Conservation (phyloP, 2,329 filamentous ascomycete species). For the Aspergillus fumigatiaffinis region DNA sequence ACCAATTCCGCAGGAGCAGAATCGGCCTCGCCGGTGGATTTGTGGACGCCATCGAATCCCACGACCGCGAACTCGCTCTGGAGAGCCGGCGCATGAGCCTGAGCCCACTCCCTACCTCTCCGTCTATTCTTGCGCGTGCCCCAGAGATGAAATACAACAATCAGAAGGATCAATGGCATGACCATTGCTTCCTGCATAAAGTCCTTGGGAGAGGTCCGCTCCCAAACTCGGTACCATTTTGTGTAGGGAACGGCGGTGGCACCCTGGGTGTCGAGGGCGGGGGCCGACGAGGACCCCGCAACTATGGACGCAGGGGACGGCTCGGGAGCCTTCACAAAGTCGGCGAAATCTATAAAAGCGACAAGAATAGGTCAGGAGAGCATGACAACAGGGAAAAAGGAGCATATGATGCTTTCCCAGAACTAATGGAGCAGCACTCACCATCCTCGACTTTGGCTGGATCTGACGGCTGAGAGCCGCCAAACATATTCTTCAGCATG, state of each 20-base stretch:
- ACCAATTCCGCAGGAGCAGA: slow-evolving; percentile 35
- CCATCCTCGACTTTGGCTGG: slow-evolving; percentile 34
- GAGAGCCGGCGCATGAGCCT: slow-evolving; percentile 67
- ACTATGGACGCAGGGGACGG: slow-evolving; percentile 52
- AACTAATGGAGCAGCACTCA: slow-evolving; percentile 17
- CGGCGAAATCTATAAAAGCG: slow-evolving; percentile 71
- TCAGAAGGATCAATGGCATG: slow-evolving; percentile 66
- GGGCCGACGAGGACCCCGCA: slow-evolving; percentile 35
- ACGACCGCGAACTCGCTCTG: slow-evolving; percentile 81
- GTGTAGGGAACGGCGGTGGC: slow-evolving; percentile 66
- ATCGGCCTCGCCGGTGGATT: slow-evolving; percentile 44
- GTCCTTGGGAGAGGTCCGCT: slow-evolving; percentile 77
- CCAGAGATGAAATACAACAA: slow-evolving; percentile 75
- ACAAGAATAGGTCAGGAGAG: not conserved
- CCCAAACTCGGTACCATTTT: slow-evolving; percentile 95
- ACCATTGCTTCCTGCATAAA: slow-evolving; percentile 87
- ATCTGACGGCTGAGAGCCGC: slow-evolving; percentile 28
- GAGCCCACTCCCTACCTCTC: slow-evolving; percentile 77
- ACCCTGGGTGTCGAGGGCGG: slow-evolving; percentile 46
- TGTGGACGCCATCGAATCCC: slow-evolving; percentile 64
- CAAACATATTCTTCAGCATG: slow-evolving; percentile 39
- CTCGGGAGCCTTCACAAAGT: slow-evolving; percentile 77
- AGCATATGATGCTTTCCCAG: slow-evolving; percentile 7
- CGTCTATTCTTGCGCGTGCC: slow-evolving; percentile 75
- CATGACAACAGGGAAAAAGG: not conserved